phyloP scores from a whole-genome alignment of 2,329 filamentous ascomycete species.

The Fusarium sp. region DNA sequence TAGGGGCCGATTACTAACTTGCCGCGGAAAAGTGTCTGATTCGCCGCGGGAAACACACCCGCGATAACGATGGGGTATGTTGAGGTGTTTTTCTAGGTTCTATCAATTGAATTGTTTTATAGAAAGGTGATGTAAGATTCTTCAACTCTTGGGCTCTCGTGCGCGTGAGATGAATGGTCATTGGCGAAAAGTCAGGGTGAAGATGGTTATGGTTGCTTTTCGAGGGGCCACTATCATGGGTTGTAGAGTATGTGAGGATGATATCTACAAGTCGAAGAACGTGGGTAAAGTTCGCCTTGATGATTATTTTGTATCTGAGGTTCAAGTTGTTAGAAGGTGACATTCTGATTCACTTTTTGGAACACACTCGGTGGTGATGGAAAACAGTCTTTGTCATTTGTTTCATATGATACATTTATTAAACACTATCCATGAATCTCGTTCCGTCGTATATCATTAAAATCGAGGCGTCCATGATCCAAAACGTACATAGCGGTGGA shows the following conservation, averaged over 20 bases:
- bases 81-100: background rate
- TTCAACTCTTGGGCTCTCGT: background rate
- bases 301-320: background rate
- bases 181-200: background rate
- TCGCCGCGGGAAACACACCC: background rate
- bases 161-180: background rate
- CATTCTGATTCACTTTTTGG: background rate
- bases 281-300: fast-evolving
- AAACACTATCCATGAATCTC: background rate
- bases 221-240: background rate
- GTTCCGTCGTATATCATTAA: background rate
- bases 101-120: background rate
- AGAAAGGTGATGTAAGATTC: background rate
- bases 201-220: background rate
- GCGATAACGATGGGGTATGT: background rate
- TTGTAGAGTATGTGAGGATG: background rate
- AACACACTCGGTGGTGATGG: background rate
- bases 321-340: background rate
- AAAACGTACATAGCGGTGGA: background rate
- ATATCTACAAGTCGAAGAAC: background rate
- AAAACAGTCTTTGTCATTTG: background rate
- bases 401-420: background rate
- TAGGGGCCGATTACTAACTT: background rate
- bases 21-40: background rate
- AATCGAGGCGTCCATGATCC: background rate